These are phyloP conservation scores for Favolaschia claudopus DNA, from an alignment of 768 basidiomycete genomes.

Conservation along the genomic window DNA sequence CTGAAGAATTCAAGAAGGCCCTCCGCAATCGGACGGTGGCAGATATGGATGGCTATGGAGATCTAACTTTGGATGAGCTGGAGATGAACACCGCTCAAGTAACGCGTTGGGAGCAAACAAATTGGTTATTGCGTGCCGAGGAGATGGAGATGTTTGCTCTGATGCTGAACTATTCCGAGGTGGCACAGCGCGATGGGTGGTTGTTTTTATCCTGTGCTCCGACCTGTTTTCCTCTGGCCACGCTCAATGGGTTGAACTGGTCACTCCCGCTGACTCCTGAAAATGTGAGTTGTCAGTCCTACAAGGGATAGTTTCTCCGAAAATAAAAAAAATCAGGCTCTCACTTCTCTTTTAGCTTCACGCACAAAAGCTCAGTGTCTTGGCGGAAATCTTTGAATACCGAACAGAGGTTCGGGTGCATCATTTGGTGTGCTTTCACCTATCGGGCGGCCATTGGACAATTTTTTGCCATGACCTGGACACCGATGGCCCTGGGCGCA, in stretches of 20 bases:
- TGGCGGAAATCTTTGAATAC: background rate
- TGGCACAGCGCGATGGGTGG: background rate
- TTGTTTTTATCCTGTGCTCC: background rate
- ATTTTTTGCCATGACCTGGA: too few species aligned
- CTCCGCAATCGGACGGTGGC: too few species aligned
- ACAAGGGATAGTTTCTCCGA: too few species aligned
- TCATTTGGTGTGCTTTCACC: background rate
- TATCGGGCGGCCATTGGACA: background rate
- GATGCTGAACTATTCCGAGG: background rate
- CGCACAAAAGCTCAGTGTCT: too few species aligned
- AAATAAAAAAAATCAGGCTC: too few species aligned
- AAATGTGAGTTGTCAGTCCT: too few species aligned
- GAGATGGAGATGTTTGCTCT: background rate
- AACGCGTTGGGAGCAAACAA: background rate
- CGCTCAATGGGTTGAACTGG: too few species aligned
- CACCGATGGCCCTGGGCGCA: too few species aligned
- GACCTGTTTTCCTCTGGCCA: background rate
- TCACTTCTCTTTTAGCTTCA: too few species aligned
- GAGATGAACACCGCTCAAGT: background rate
- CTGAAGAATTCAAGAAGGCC: too few species aligned
- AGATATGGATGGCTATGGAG: too few species aligned
- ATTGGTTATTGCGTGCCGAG: background rate
- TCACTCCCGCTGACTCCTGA: too few species aligned
- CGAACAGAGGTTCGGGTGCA: background rate
- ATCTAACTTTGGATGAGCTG: background rate